Evolutionary conservation across 371 early-diverging fungal species (phyloP), one percentile per base, ranked within the genome.

Genomic region (Cokeromyces recurvatus): DNA sequence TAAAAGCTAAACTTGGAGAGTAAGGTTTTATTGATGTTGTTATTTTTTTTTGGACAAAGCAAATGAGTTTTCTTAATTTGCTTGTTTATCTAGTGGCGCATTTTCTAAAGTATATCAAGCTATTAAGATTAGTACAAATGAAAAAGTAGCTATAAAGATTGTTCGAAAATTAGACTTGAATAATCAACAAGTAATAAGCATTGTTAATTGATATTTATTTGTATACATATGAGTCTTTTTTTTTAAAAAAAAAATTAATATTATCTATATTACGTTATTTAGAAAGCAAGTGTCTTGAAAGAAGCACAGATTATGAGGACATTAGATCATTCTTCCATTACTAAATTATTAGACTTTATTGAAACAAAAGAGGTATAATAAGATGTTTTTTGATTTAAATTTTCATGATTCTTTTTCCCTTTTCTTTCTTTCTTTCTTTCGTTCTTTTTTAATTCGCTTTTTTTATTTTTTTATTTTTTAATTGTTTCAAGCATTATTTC

Each of bases 291-390:
- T 55, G 83, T 93, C 29, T 76, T 87, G 46, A 91, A 92, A 62
- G 97, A 97, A 64, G 85, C 87, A 0, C 74, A 83, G 32, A 89
- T 95, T 46, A 90, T 94, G 79, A 77, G 87, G 29, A 79, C 82
- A 27, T 63, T 95, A 34, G 68, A 74, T 32, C 93, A 94, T 55
- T 78, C 79, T 25, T 87, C 90, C 45, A 87, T 97, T 34, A 78
- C 92, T 38, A 67, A 77, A 40, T 68, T 95, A 22, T 66, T 82
- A 17, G 82, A 81, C 17, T 81, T 83, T 46, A 69, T 77, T 27
- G 87, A 87, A 49, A 77, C 80, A 10, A 64, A 60, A 11, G 82
- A 81, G 45, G 88, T 90, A 61, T 25, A 15, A 40, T 2, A 25
- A n/a, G n/a, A n/a, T n/a, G n/a, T n/a, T n/a, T n/a, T n/a, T n/a